Conservation (phyloP, 2,329 filamentous ascomycete genomes). For the Colletotrichum sp. region DNA sequence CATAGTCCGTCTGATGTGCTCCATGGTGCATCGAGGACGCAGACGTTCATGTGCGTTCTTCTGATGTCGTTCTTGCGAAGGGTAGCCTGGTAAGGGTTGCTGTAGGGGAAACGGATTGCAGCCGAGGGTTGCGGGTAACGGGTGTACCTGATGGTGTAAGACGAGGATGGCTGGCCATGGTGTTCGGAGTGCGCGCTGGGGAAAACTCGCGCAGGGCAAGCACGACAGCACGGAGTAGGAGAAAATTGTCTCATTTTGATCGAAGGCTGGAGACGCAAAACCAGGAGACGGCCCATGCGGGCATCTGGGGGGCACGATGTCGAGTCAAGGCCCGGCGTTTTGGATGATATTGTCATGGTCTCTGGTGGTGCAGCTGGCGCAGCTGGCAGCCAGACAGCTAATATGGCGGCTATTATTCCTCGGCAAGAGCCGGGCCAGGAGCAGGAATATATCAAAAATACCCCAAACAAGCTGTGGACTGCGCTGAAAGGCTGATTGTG, state of each 20-base stretch:
- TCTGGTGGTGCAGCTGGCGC: not conserved
- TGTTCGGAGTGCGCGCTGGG: constrained; percentile 6
- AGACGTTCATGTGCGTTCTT: not conserved
- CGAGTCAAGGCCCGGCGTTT: constrained; percentile 16
- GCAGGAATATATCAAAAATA: not conserved
- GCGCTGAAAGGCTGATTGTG: not conserved
- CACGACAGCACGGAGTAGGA: not conserved
- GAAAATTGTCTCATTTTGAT: constrained; percentile 17
- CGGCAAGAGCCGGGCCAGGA: not conserved
- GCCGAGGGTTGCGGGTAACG: not conserved
- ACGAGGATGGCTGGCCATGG: constrained; percentile 5
- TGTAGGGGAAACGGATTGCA: not conserved
- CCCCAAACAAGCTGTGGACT: not conserved
- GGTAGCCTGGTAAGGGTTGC: not conserved
- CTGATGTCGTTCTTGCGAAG: not conserved
- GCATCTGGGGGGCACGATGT: not conserved
- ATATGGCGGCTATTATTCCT: not conserved
- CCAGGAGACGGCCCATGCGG: not conserved
- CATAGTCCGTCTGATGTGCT: not conserved
- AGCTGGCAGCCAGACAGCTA: not conserved
- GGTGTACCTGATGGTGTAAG: constrained; percentile 4
- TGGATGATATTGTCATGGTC: not conserved
- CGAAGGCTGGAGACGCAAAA: not conserved
- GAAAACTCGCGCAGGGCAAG: not conserved
- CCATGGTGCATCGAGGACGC: not conserved